Base-by-base conservation (phyloP, 768 basidiomycete species). In the Leucocoprinus birnbaumii region DNA sequence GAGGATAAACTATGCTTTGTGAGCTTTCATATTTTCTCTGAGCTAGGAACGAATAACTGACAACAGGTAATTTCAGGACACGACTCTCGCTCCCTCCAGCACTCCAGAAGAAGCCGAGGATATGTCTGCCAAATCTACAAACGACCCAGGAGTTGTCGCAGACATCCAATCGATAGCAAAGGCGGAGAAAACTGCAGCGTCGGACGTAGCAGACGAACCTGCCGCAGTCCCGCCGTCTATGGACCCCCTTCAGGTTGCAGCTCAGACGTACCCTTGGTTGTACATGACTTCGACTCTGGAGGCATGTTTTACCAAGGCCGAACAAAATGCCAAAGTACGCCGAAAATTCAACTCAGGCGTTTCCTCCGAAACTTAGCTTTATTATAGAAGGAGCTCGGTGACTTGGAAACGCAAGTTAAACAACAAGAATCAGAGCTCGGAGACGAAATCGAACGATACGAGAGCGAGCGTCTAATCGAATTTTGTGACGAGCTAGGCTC, bases 261-360 rank as follows among this genome's bases (percentile, higher is more conserved):
- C 82, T 11, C 80, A 83, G 54, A 65, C 73, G 16, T 80, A 82
- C 57, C 77, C 84, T 57, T 86, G 84, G 84, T 55, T 77, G 25
- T 80, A 79, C 59, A 85, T 87, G 83, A 73, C 74, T 3, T 77
- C 80, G 10, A 79, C 78, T 1, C 67, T 85, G 27, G 79, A 83
- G 14, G 77, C 77, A 2, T 78, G 75, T 53, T 78, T 83, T 61
- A 58, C 73, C 18, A 57, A 65, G 14, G 68, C 78, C 11, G 71
- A 78, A 62, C 59, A 67, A 44, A 53, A 67, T 16, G 75, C 75
- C 3, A 67, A 65, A 52, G 75, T 68, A 58, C 9, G 70, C 59
- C 45, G 24, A 18, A 21, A 10, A 21, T 25, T 35, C 45, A 54
- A 44, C 40, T 26, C 31, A 11, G 14, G 43, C 38, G 37, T 5